Percentiles rank a stretch among this genome's conserved stretches.
phyloP scores from a whole-genome alignment of 129 eudicot genomes.

The Helichrysum umbraculigerum region DNA sequence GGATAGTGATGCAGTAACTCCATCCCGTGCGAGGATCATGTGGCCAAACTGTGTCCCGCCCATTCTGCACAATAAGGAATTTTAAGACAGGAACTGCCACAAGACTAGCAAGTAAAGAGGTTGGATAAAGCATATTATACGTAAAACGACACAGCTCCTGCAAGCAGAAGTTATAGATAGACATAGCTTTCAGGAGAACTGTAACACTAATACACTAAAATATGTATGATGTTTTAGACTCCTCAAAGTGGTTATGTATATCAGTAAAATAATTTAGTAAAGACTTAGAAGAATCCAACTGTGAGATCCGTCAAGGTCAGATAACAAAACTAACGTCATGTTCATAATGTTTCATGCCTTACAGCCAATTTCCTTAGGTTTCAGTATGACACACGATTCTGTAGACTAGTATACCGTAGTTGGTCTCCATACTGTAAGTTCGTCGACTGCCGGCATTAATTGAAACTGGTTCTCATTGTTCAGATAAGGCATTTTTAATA shows the following conservation, averaged over 20 bases:
- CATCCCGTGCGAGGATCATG: slow-evolving; percentile 82
- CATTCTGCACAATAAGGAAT: slow-evolving; percentile 56
- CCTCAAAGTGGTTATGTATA: too few species aligned
- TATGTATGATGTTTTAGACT: background rate
- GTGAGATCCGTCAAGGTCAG: background rate
- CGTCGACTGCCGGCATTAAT: background rate
- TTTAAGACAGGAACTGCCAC: background rate
- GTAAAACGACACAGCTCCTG: background rate
- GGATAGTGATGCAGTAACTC: slow-evolving; percentile 76
- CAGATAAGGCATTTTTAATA: background rate
- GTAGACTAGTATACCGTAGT: background rate
- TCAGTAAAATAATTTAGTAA: too few species aligned
- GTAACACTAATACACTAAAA: background rate
- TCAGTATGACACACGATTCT: background rate
- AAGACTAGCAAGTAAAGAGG: background rate
- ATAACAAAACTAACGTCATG: background rate
- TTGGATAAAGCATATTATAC: background rate
- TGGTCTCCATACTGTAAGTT: too few species aligned
- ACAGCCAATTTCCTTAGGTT: too few species aligned
- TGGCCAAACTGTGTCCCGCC: slow-evolving; percentile 96
- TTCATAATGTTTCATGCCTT: background rate
- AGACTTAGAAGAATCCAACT: background rate
- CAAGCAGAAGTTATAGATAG: background rate
- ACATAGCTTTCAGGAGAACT: background rate
- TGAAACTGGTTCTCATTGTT: background rate